Evolutionary conservation across 345 rosid genomes (phyloP).

Genomic region (Erodium maritimum): DNA sequence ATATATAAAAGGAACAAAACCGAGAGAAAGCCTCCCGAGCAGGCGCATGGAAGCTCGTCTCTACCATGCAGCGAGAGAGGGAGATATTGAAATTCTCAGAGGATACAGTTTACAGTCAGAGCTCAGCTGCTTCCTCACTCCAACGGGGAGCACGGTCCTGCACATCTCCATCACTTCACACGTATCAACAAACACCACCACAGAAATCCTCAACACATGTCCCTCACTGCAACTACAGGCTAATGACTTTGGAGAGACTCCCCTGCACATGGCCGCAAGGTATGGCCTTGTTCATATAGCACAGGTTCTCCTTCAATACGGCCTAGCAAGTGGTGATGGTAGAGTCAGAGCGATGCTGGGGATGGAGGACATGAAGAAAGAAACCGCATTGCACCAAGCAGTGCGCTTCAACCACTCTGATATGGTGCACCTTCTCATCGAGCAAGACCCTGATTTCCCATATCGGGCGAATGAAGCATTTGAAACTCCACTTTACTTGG

Average conservation of each 20-base stretch:
- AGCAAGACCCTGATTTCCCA: conserved; percentile 6
- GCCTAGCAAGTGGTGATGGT: background rate
- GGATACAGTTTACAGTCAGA: too few species aligned
- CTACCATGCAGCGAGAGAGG: too few species aligned
- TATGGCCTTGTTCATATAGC: conserved; percentile 1
- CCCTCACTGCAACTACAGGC: background rate
- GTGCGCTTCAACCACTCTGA: conserved; percentile 4
- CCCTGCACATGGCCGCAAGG: conserved; percentile 5
- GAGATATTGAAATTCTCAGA: too few species aligned
- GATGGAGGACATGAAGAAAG: conserved; percentile 2
- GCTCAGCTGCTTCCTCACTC: too few species aligned
- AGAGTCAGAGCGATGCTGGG: background rate
- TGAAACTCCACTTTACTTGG: conserved; percentile 12
- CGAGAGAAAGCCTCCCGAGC: too few species aligned
- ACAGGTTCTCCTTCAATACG: background rate
- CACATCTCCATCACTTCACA: too few species aligned
- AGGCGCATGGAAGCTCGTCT: too few species aligned
- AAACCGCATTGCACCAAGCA: conserved; percentile 14
- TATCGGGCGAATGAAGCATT: background rate
- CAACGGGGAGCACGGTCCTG: too few species aligned
- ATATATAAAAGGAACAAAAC: too few species aligned
- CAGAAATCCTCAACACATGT: too few species aligned
- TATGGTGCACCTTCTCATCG: conserved; percentile 1
- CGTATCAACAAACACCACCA: too few species aligned
- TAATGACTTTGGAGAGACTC: background rate